Conservation (phyloP, 2,329 filamentous ascomycete genomes). For the Fusarium burgessii region DNA sequence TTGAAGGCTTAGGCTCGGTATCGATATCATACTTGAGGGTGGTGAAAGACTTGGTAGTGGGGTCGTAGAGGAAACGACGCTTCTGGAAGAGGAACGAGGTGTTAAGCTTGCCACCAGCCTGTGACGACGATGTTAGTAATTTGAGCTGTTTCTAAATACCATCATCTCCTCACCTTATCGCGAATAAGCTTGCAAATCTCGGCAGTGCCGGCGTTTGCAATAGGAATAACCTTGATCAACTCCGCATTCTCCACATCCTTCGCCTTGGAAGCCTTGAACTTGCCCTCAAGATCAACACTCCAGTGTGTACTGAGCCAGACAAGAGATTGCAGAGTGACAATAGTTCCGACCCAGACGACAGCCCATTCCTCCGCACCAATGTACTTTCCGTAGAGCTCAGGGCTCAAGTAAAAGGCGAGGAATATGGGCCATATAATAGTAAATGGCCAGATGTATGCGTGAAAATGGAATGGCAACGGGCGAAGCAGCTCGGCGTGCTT, state of each 20-base stretch:
- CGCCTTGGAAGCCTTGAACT: constrained; percentile 83
- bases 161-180: constrained; percentile 68
- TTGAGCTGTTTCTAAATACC: constrained; percentile 8
- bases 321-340: constrained; percentile 88
- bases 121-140: constrained; percentile 23
- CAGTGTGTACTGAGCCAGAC: constrained; percentile 97
- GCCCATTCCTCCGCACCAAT: constrained; percentile 98
- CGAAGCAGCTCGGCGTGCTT: constrained; percentile 88
- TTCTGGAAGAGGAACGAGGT: constrained; percentile 97
- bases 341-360: constrained; percentile 90
- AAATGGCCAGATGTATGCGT: constrained; percentile 95
- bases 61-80: constrained; percentile 89
- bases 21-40: constrained; percentile 89
- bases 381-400: constrained; percentile 88
- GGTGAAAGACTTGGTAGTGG: constrained; percentile 78
- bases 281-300: constrained; percentile 87
- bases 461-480: constrained; percentile 82
- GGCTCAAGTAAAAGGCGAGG: constrained; percentile 85
- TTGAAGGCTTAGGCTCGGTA: constrained; percentile 81
- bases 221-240: constrained; percentile 92
- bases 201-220: constrained; percentile 87
- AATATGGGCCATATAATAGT: constrained; percentile 92
- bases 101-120: constrained; percentile 79
- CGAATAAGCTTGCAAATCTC: constrained; percentile 87
- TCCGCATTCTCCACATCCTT: constrained; percentile 78